Percentiles rank a stretch among this genome's conserved stretches.
Conservation (phyloP, 257 asterid genomes). For the Avicennia marina region DNA sequence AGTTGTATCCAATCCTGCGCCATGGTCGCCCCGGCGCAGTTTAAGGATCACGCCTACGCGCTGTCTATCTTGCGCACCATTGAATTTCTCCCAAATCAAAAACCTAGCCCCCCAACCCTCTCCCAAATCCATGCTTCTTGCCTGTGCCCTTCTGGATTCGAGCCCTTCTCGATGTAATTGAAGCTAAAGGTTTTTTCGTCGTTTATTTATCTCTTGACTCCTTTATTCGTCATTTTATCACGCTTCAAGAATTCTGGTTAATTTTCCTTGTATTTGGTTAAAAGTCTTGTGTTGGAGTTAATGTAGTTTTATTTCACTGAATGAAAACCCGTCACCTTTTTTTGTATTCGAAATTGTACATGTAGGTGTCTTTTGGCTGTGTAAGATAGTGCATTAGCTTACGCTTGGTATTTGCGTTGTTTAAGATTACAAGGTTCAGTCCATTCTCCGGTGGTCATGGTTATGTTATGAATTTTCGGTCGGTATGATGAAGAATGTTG, state of each 20-base stretch:
- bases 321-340: not conserved
- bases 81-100: conserved; percentile 35
- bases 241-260: conserved; percentile 17
- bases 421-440: conserved; percentile 13
- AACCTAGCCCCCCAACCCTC: conserved; percentile 31
- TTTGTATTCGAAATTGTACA: conserved; percentile 8
- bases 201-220: not conserved
- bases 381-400: conserved; percentile 19
- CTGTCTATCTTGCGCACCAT: conserved; percentile 30
- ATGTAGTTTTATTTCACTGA: conserved; percentile 26
- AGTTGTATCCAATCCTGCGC: conserved; percentile 25
- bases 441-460: conserved; percentile 23
- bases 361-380: conserved; percentile 7
- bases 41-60: not conserved
- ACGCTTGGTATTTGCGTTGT: conserved; percentile 14
- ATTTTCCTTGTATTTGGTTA: not conserved
- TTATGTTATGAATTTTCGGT: conserved; percentile 22
- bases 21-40: conserved; percentile 17
- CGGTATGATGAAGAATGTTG: conserved; percentile 67
- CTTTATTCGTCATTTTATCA: conserved; percentile 1
- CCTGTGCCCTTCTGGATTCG: conserved; percentile 23
- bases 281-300: not conserved
- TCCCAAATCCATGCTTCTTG: conserved; percentile 18
- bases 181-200: conserved; percentile 22
- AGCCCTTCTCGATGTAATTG: conserved; percentile 23